Base-by-base conservation (phyloP, 2,329 filamentous ascomycete genomes). In the Septoria linicola region DNA sequence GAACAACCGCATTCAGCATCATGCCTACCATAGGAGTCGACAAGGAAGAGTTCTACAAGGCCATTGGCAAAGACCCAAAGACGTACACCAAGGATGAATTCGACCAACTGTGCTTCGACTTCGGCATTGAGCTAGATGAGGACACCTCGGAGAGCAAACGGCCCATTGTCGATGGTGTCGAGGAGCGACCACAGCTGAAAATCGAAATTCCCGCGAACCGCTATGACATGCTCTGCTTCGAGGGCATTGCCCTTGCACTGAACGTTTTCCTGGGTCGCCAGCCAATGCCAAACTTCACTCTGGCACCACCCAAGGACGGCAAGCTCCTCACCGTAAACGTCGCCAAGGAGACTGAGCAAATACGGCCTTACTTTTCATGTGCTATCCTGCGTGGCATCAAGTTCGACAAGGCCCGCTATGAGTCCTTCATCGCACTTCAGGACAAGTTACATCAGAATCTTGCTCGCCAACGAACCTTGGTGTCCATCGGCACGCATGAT, bases 21-120 rank as follows among this genome's bases (percentile, higher is more conserved):
- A 96, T 96, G 93, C 93, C 93, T 75, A 99, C 93, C 70, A 96
- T 99, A 65, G 81, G 86, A 64, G 91, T 97, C 65, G 88, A 97
- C 79, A 99, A 97, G 78, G 91, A 90, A 67, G 89, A 86, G 69
- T 88, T 99, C 69, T 97, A 88, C 80, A 85, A 95, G 76, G 90
- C 88, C 70, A 82, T 99, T 54, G 92, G 90, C 68, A 85, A 85
- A 74, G 85, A 93, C 82, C 44, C 44, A 20, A 47, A 47, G 8
- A 47, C 44, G 17, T 96, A 81, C 72, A 96, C 92, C 49, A 93
- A 89, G 59, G 83, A 95, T 65, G 89, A 95, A 68, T 99, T 99
- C 68, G 93, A 99, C 72, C 88, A 95, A 68, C 80, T 99, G 63
- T 97, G 93, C 74, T 99, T 99, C 80, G 92, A 99, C 67, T 99